phyloP scores from a whole-genome alignment of 768 basidiomycete species.

The Hebeloma cylindrosporum region DNA sequence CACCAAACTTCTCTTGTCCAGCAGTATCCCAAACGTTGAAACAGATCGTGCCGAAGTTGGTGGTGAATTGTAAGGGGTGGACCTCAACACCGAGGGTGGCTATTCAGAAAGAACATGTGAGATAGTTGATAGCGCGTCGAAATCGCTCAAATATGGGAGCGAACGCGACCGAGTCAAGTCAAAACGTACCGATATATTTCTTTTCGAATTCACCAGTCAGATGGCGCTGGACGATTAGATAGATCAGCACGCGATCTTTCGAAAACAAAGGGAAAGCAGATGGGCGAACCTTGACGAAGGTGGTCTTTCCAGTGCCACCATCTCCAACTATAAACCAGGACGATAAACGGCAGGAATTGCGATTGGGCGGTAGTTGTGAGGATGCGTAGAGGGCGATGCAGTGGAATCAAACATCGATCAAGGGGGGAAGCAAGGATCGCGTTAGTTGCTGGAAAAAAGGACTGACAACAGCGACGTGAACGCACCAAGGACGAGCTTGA shows the following conservation, averaged over 20 bases:
- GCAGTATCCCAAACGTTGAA: slow-evolving; percentile 99
- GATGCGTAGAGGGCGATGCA: slow-evolving; percentile 23
- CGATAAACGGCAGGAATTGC: slow-evolving; percentile 19
- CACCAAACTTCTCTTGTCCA: slow-evolving; percentile 99
- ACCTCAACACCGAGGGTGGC: slow-evolving; percentile 99
- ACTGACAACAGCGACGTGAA: slow-evolving; percentile 17
- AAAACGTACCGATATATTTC: slow-evolving; percentile 90
- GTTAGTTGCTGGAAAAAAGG: slow-evolving; percentile 25
- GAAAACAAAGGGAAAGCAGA: slow-evolving; percentile 15
- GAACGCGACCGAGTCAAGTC: slow-evolving; percentile 13
- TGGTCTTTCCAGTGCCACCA: slow-evolving; percentile 97
- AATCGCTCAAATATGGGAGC: slow-evolving; percentile 18
- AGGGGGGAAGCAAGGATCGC: slow-evolving; percentile 32
- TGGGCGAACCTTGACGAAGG: slow-evolving; percentile 87
- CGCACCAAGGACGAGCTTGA: slow-evolving; percentile 98
- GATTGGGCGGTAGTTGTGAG: slow-evolving; percentile 16
- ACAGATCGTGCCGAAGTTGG: slow-evolving; percentile 98
- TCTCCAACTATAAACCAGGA: slow-evolving; percentile 70
- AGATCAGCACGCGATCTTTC: slow-evolving; percentile 62
- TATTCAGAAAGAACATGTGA: slow-evolving; percentile 33
- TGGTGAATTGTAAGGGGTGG: slow-evolving; percentile 92
- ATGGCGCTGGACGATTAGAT: slow-evolving; percentile 66
- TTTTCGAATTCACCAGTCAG: slow-evolving; percentile 99
- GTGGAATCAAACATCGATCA: slow-evolving; percentile 55
- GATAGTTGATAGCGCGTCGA: slow-evolving; percentile 20